Percentiles rank a stretch among this genome's conserved stretches.
phyloP scores from a whole-genome alignment of 148 eudicot species.

The Rhododendron simsii region DNA sequence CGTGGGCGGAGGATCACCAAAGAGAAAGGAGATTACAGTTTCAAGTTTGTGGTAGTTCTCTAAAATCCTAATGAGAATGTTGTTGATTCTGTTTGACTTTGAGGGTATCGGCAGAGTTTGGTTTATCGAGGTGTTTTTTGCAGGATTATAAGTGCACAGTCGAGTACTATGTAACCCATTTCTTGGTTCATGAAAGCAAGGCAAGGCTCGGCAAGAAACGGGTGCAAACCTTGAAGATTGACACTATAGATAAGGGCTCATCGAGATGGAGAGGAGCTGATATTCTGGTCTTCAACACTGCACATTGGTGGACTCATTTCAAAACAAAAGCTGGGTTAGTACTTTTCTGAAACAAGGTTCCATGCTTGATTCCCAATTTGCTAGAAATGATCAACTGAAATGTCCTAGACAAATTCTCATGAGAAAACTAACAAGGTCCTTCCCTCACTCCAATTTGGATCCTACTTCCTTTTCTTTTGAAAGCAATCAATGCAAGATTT shows the following conservation, averaged over 20 bases:
- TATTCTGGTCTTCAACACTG: constrained; percentile 88
- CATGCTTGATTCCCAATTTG: not conserved
- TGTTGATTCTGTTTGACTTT: constrained; percentile 1
- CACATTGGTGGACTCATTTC: constrained; percentile 94
- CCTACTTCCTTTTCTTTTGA: not conserved
- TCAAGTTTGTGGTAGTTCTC: constrained; percentile 68
- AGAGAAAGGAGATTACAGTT: constrained; percentile 67
- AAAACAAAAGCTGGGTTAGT: constrained; percentile 90
- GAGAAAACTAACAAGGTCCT: not conserved
- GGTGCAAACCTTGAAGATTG: constrained; percentile 72
- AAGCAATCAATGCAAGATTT: not conserved
- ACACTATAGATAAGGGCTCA: constrained; percentile 72
- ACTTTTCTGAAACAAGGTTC: constrained; percentile 7
- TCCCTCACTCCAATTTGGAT: not conserved
- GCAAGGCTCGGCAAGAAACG: constrained; percentile 79
- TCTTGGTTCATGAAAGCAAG: constrained; percentile 82
- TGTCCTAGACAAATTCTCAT: not conserved
- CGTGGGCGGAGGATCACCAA: constrained; percentile 78
- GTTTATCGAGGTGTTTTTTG: constrained; percentile 14
- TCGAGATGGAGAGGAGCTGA: constrained; percentile 95
- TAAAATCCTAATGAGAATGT: not conserved
- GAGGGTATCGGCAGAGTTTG: not conserved
- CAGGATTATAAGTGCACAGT: constrained; percentile 90
- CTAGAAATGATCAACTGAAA: not conserved
- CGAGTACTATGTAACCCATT: constrained; percentile 84